Base-by-base conservation (phyloP, 257 asterid genomes). In the Coffea eugenioides region DNA sequence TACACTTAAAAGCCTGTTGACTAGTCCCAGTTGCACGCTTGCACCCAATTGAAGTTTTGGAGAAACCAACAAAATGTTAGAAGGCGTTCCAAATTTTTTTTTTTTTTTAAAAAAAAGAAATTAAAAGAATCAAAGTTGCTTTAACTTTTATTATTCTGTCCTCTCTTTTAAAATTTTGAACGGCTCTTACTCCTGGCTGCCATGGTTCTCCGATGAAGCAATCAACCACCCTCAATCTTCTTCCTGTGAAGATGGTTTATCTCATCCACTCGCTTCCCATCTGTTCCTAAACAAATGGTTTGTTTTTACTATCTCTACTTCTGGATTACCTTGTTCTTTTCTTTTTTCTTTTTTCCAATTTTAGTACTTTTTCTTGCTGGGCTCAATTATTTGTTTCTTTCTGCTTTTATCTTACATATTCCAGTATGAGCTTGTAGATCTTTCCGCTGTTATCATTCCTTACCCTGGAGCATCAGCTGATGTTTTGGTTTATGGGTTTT, bases 361-460 rank as follows among this genome's bases (percentile, higher is more conserved):
- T 20, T 45, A 23, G 1, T 62, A 5, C 31, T 49, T 7, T 36
- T 21, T 21, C 4, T 15, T 14, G 11, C 64, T 80, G 43, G 9
- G 75, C 23, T 74, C 14, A 23, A 64, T 74, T 8, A 41, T 74
- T 77, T 56, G 69, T 67, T 69, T 61, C 51, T 36, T 68, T 52
- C 31, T 74, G 45, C 31, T 39, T 45, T 56, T 57, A 0, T n/a
- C 25, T 74, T 18, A 16, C 54, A n/a, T 49, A 34, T 25, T 48
- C 57, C 1, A 7, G 10, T 64, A 6, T 25, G 52, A 20, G 21
- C 13, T 34, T 36, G 11, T 45, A 15, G 51, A 13, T 45, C 73
- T 64, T 65, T 41, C 16, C 16, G 8, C 43, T 34, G 6, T 6
- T 45, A 20, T 51, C 21, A 21, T 36, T 54, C 34, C 51, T 54